Percentiles rank a stretch among this genome's conserved stretches.
phyloP scores from a whole-genome alignment of 2,329 filamentous ascomycete genomes.

The Seiridium unicorne region DNA sequence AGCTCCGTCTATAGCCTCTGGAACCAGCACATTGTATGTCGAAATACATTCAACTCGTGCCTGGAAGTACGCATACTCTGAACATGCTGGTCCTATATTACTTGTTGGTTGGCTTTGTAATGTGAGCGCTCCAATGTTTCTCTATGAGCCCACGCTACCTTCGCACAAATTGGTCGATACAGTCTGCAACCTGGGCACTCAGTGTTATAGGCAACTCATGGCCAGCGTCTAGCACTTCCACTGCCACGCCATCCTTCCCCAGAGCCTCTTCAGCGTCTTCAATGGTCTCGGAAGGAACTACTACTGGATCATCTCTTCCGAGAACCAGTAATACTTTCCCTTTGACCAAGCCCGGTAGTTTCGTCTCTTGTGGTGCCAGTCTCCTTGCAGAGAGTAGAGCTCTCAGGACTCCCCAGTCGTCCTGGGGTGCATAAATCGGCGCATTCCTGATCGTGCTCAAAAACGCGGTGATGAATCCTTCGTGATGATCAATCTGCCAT shows the following conservation, averaged over 20 bases:
- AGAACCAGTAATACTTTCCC: slow-evolving; percentile 64
- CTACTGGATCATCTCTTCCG: slow-evolving; percentile 64
- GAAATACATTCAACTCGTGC: too few relatives aligned
- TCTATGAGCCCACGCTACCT: not conserved
- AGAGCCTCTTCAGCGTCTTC: slow-evolving; percentile 59
- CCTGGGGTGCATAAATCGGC: slow-evolving; percentile 64
- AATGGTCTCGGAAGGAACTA: slow-evolving; percentile 62
- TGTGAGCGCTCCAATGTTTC: not conserved
- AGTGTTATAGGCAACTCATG: slow-evolving; percentile 69
- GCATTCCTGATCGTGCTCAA: slow-evolving; percentile 68
- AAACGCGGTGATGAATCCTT: slow-evolving; percentile 68
- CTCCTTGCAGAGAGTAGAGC: slow-evolving; percentile 43
- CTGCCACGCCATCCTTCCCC: slow-evolving; percentile 54
- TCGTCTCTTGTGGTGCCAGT: slow-evolving; percentile 25
- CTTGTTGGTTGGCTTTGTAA: too few relatives aligned
- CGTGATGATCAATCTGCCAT: slow-evolving; percentile 68
- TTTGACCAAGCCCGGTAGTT: slow-evolving; percentile 31
- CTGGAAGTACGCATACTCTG: too few relatives aligned
- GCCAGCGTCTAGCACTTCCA: slow-evolving; percentile 58
- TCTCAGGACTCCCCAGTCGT: slow-evolving; percentile 60
- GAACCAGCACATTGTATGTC: not conserved
- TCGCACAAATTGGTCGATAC: not conserved
- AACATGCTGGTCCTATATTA: too few relatives aligned
- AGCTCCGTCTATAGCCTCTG: not conserved
- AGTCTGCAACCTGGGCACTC: slow-evolving; percentile 52